A percentile compares a stretch with the other conserved stretches of the same genome.
These are phyloP conservation scores for Xylariaceae sp. DNA, from an alignment of 2,329 filamentous ascomycete species.

Conservation along the genomic window DNA sequence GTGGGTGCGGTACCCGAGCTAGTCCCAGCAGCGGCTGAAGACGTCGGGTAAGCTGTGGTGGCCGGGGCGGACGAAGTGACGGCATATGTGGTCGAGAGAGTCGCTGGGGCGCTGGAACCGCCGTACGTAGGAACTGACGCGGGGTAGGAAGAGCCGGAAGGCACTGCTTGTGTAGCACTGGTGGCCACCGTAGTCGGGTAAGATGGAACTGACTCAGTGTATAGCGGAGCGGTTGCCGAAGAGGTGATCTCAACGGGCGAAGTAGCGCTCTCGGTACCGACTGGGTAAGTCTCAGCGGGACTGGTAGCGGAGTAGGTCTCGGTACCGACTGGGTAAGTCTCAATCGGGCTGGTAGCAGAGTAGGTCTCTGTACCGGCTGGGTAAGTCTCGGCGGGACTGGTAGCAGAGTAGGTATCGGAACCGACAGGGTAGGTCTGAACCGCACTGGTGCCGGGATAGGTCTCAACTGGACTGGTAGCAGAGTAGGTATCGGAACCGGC, in stretches of 20 bases:
- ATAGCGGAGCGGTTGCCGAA: too few species aligned
- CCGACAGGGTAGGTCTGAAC: slow-evolving; percentile 3
- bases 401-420: too few species aligned
- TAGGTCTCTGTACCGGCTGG: slow-evolving; percentile 2
- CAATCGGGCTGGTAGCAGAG: background rate
- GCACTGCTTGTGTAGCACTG: too few species aligned
- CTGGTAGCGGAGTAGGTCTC: slow-evolving; percentile 1
- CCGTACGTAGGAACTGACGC: background rate
- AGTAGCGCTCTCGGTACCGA: background rate
- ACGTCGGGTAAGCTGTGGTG: background rate
- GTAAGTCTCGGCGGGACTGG: background rate
- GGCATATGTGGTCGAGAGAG: slow-evolving; percentile 8
- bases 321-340: background rate
- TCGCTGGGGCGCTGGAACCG: slow-evolving; percentile 1
- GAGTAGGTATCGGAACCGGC: too few species aligned
- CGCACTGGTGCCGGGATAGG: too few species aligned
- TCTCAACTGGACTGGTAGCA: too few species aligned
- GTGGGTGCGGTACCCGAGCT: background rate
- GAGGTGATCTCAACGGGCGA: too few species aligned
- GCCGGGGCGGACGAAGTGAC: slow-evolving; percentile 3
- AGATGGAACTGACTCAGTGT: too few species aligned
- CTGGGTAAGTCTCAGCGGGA: too few species aligned
- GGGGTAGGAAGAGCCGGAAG: background rate
- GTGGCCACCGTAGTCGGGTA: too few species aligned
- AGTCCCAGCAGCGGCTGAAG: slow-evolving; percentile 3